These are phyloP conservation scores for Musa troglodytarum DNA, from an alignment of 176 grass and related monocot species.

Conservation along the genomic window DNA sequence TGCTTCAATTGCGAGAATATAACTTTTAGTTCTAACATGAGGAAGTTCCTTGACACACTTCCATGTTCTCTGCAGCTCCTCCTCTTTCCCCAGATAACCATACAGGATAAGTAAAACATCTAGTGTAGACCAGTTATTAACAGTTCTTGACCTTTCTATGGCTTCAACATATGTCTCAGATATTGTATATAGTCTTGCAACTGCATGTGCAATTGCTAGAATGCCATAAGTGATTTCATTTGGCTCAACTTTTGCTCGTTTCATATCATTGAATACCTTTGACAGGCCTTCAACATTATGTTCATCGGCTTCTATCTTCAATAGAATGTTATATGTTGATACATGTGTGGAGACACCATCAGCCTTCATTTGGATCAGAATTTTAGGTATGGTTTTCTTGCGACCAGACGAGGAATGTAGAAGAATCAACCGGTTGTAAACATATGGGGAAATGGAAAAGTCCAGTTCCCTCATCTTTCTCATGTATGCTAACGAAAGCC, in stretches of 20 bases:
- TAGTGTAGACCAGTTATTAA: slow-evolving; percentile 85
- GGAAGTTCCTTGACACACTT: slow-evolving; percentile 52
- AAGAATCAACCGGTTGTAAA: slow-evolving; percentile 85
- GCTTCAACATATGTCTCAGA: slow-evolving; percentile 75
- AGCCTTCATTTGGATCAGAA: slow-evolving; percentile 80
- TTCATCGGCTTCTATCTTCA: slow-evolving; percentile 87
- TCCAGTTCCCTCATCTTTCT: slow-evolving; percentile 79
- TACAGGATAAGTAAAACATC: slow-evolving; percentile 83
- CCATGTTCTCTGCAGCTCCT: slow-evolving; percentile 63
- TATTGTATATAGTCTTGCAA: slow-evolving; percentile 72
- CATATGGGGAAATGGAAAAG: slow-evolving; percentile 50
- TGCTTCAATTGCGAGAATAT: slow-evolving; percentile 73
- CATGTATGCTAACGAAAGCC: slow-evolving; percentile 83
- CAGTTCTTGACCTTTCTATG: slow-evolving; percentile 58
- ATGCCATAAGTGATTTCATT: slow-evolving; percentile 92
- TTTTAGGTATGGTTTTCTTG: slow-evolving; percentile 61
- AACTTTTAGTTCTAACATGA: slow-evolving; percentile 63
- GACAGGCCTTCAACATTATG: slow-evolving; percentile 75
- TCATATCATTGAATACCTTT: slow-evolving; percentile 75
- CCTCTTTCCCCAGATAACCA: slow-evolving; percentile 63
- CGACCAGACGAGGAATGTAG: slow-evolving; percentile 64
- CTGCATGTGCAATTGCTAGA: slow-evolving; percentile 72
- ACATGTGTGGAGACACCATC: slow-evolving; percentile 50
- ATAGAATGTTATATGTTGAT: slow-evolving; percentile 83
- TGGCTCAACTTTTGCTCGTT: slow-evolving; percentile 62